A percentile compares a stretch with the other conserved stretches of the same genome.
phyloP scores from a whole-genome alignment of 305 asterid species.

The Striga hermonthica region DNA sequence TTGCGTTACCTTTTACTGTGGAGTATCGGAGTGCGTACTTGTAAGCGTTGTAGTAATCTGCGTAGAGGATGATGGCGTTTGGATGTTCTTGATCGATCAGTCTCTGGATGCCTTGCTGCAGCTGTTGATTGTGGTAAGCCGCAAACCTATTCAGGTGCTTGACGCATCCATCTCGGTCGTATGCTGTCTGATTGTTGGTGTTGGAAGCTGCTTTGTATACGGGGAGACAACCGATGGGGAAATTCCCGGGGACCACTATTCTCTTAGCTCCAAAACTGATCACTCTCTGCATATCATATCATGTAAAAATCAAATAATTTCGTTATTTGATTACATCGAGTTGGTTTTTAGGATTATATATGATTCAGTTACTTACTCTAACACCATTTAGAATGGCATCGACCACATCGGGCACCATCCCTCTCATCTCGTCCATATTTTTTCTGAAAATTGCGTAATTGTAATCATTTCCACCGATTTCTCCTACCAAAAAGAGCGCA shows the following conservation, averaged over 20 bases:
- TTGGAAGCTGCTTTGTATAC: constrained; percentile 29
- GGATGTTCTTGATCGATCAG: constrained; percentile 26
- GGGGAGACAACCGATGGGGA: constrained; percentile 38
- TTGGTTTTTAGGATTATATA: neutral
- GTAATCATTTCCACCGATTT: constrained; percentile 40
- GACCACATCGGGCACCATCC: constrained; percentile 39
- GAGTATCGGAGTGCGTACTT: neutral
- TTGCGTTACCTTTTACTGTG: neutral
- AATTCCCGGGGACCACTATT: constrained; percentile 36
- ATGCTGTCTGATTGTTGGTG: constrained; percentile 26
- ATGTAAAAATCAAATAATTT: neutral
- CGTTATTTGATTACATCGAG: neutral
- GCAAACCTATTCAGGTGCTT: constrained; percentile 27
- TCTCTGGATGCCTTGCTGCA: constrained; percentile 29
- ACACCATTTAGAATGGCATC: constrained; percentile 29
- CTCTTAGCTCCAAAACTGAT: constrained; percentile 30
- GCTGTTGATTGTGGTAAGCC: constrained; percentile 24
- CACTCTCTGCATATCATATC: constrained; percentile 23
- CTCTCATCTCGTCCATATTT: constrained; percentile 24
- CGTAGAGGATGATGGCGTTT: constrained; percentile 29
- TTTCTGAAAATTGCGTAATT: constrained; percentile 32
- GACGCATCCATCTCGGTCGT: constrained; percentile 31
- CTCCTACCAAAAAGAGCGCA: constrained; percentile 39
- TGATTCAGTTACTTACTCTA: constrained; percentile 21
- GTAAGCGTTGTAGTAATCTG: constrained; percentile 36